These are phyloP conservation scores for Biscogniauxia mediterranea DNA, from an alignment of 2,329 filamentous ascomycete species.

Conservation along the genomic window DNA sequence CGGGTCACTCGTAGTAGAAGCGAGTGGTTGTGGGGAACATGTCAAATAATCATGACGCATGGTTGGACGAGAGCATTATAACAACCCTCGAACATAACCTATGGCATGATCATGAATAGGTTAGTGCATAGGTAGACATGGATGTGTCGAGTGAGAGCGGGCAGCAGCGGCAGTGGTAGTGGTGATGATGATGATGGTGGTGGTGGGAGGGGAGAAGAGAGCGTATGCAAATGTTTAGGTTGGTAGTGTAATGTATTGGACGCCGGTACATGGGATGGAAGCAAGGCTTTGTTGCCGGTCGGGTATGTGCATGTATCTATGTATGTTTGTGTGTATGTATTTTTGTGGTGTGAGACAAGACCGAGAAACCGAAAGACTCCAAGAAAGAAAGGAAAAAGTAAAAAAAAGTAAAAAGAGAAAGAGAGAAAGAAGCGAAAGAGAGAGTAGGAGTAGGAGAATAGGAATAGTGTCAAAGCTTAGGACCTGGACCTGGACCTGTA, in stretches of 20 bases:
- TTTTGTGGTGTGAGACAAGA: no score
- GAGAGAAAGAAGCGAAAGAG: background rate
- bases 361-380: no score
- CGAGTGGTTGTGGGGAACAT: constrained; percentile 21
- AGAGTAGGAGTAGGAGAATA: background rate
- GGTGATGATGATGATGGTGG: no score
- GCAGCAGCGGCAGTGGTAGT: no score
- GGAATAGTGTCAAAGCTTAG: background rate
- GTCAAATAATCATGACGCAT: constrained; percentile 20
- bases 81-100: constrained; percentile 14
- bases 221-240: background rate
- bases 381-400: no score
- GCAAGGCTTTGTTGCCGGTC: constrained; percentile 3
- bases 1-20: constrained; percentile 20
- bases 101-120: constrained; percentile 8
- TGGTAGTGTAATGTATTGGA: background rate
- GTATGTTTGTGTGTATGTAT: background rate
- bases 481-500: no score
- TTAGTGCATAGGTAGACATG: background rate
- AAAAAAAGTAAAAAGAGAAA: no score
- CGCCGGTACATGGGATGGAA: background rate
- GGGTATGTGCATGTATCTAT: background rate
- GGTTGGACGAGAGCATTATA: constrained; percentile 17
- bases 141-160: no score
- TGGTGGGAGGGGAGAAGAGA: background rate